phyloP scores from a whole-genome alignment of 768 basidiomycete species.

The Basidioascus undulatus region DNA sequence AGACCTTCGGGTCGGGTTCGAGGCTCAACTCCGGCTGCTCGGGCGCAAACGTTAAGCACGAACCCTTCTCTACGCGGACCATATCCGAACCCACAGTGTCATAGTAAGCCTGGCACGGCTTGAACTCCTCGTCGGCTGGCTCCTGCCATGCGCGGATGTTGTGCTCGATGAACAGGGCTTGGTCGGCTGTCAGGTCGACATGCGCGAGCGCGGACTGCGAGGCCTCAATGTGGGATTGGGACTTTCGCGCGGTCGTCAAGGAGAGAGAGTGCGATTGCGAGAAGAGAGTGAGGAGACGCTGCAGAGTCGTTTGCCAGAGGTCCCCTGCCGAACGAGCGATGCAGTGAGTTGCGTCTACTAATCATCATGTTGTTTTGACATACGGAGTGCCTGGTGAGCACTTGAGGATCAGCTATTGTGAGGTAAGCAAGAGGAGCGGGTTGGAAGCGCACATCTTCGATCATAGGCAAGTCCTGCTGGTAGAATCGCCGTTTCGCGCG shows the following conservation, averaged over 20 bases:
- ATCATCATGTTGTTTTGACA: too few species aligned
- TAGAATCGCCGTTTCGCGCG: slow-evolving; percentile 45
- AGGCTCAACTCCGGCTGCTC: slow-evolving; percentile 38
- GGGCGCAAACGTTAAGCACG: too few species aligned
- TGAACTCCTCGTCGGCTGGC: slow-evolving; percentile 47
- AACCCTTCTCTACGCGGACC: not conserved
- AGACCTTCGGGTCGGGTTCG: slow-evolving; percentile 46
- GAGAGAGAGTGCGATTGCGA: too few species aligned
- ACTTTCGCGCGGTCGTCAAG: too few species aligned
- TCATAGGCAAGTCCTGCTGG: slow-evolving; percentile 34
- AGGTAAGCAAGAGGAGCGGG: not conserved
- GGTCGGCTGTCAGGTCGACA: slow-evolving; percentile 36
- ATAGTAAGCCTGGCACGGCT: slow-evolving; percentile 48
- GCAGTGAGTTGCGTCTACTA: too few species aligned
- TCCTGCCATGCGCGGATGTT: slow-evolving; percentile 40
- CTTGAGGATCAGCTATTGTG: not conserved
- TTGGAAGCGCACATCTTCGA: slow-evolving; percentile 45
- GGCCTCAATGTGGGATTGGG: slow-evolving; percentile 23
- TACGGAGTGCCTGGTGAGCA: too few species aligned
- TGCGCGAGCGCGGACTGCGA: slow-evolving; percentile 28
- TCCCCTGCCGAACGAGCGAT: too few species aligned
- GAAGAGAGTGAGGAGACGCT: too few species aligned
- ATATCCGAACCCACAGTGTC: slow-evolving; percentile 32
- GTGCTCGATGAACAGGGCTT: slow-evolving; percentile 43
- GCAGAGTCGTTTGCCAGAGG: too few species aligned